Evolutionary conservation across 208 protist species (phyloP), one percentile per base, ranked within the genome.

Genomic region (Leishmania lainsoni): DNA sequence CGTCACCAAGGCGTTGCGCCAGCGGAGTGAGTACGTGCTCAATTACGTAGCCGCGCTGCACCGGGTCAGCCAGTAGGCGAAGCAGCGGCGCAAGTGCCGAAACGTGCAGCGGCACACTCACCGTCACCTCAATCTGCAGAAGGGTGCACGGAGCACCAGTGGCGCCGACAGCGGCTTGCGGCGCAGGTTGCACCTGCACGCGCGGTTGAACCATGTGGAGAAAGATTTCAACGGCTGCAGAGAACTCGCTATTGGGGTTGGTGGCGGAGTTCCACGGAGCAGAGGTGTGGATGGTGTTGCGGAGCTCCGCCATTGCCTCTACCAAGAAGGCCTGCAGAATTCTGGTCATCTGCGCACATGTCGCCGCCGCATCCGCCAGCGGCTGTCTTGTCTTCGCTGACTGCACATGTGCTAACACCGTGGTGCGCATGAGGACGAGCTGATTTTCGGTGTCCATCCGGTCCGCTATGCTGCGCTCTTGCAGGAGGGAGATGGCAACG

Each of bases 171-270:
- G 58, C 68, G 29, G 76, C 74, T 59, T 68, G 81, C 39, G 56
- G 49, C 54, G 78, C 49, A 14, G 70, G 66, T 59, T 79, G 63
- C 52, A 91, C 86, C 63, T 42, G 8, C n/a, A 88, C 84, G 9
- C 49, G 26, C 52, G 81, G 83, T 58, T 86, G 73, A 26, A 92
- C 39, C 65, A 84, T 74, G 81, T 92, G 88, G 26, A 94, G 73
- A 16, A 92, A 79, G 65, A 92, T 78, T 32, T 91, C 89, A 9
- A 92, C 79, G 26, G 91, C 89, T 42, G 79, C 84, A 20, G 85
- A 83, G 39, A 94, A 54, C 8, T 86, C 76, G 5, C 54, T 52
- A 79, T 91, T 92, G 10, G 68, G 52, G 12, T 51, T 82, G 3
- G 22, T 51, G 9, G 73, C 75, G 63, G 78, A 58, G 75, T 87